Base-by-base conservation (phyloP, 352 stramenopile species). In the Phytophthora chlamydospora region DNA sequence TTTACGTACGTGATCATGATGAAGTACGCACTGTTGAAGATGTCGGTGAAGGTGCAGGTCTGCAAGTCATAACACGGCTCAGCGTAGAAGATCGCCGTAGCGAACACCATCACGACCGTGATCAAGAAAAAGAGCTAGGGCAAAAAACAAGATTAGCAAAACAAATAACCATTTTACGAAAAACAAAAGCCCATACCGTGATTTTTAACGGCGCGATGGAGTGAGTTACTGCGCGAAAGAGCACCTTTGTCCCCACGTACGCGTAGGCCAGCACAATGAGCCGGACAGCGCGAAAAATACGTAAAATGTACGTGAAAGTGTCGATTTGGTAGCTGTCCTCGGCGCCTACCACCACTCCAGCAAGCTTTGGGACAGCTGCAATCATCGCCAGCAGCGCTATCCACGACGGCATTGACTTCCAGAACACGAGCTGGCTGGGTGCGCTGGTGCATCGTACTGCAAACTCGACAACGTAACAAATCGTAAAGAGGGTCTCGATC, bases 21-120 rank as follows among this genome's bases (percentile, higher is more conserved):
- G 21, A 79, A 88, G 61, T 88, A 88, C 11, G 61, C 75, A 0
- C 76, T 67, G 59, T 88, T 88, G 44, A 88, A 78, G 39, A 88
- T 81, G 40, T 88, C 78, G 3, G 76, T 84, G 51, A 88, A 88
- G 0, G 63, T 71, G 58, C 75, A 87, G 4, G 65, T 75, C 16
- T 75, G 39, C 1, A 84, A 50, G 24, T 87, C 61, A 44, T 85
- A 87, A 39, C 77, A 87, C 13, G 77, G 77, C 29, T 85, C 62
- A n/a, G 75, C 63, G 41, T 83, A 85, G 62, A 78, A 87, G 13
- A 87, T 73, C 6, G 65, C 71, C 7, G 77, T 85, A 4, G 75
- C 75, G 50, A 85, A 85, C 33, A 83, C 49, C 77, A 85, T 83
- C 14, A 87, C 70, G 12, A 85, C 58, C 4, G 68, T 80, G 40